Conservation (phyloP, 345 rosid genomes). For the Lumnitzera littorea region DNA sequence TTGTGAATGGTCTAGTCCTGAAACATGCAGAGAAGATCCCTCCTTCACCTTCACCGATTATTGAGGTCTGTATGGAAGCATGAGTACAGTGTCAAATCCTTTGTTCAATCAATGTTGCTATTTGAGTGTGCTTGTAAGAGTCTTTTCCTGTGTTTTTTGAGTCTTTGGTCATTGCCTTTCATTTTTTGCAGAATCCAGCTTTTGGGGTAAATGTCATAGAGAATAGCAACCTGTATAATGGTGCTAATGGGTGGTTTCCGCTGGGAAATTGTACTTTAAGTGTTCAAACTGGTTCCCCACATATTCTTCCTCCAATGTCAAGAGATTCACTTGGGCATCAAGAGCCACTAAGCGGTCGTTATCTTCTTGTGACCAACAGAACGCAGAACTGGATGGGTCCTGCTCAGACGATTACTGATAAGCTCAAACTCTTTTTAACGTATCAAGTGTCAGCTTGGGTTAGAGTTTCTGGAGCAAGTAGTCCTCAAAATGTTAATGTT, state of each 20-base stretch:
- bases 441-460: conserved; percentile 96
- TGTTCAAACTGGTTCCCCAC: conserved; percentile 71
- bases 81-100: too few species aligned
- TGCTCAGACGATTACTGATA: conserved; percentile 84
- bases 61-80: conserved; percentile 40
- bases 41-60: conserved; percentile 55
- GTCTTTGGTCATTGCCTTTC: neutral
- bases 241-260: conserved; percentile 79
- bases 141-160: neutral
- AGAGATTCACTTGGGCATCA: conserved; percentile 65
- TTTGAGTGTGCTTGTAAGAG: too few species aligned
- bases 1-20: conserved; percentile 57
- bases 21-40: conserved; percentile 69
- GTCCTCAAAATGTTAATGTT: conserved; percentile 78
- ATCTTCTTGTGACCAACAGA: conserved; percentile 62
- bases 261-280: conserved; percentile 74
- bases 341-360: conserved; percentile 66
- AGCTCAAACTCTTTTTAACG: conserved; percentile 66
- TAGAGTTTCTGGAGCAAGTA: conserved; percentile 44
- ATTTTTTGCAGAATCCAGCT: conserved; percentile 48
- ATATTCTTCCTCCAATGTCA: conserved; percentile 68
- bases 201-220: conserved; percentile 68
- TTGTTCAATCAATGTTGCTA: too few species aligned
- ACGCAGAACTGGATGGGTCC: conserved; percentile 99
- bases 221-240: conserved; percentile 57